Conservation (phyloP, 495 filamentous ascomycete genomes). For the Penicillium coprophilum region DNA sequence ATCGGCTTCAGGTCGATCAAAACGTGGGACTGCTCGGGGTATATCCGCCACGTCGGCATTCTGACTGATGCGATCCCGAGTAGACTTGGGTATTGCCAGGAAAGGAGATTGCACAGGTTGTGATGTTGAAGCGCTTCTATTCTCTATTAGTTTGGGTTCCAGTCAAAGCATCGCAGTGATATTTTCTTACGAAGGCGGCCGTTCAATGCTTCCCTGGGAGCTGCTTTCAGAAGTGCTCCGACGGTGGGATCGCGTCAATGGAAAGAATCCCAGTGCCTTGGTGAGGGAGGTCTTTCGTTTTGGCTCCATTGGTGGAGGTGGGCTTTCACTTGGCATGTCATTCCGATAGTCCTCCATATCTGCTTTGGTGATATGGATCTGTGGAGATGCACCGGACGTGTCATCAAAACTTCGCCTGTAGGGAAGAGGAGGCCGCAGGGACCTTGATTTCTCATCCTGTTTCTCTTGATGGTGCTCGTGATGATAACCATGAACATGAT, state of each 20-base stretch:
- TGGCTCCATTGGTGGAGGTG: conserved; percentile 17
- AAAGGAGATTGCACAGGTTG: conserved; percentile 25
- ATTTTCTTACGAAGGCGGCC: conserved; percentile 22
- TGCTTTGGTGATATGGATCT: conserved; percentile 38
- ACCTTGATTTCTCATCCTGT: conserved; percentile 13
- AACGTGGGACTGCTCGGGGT: conserved; percentile 35
- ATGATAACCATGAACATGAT: conserved; percentile 6
- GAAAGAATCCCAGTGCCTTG: conserved; percentile 16
- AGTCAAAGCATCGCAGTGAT: not conserved
- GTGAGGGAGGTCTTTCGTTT: conserved; percentile 9
- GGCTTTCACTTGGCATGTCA: conserved; percentile 21
- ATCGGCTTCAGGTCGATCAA: conserved; percentile 41
- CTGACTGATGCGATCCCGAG: conserved; percentile 30
- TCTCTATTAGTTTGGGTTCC: not conserved
- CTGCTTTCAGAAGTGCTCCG: conserved; percentile 22
- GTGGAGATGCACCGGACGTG: conserved; percentile 23
- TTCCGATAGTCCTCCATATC: conserved; percentile 27
- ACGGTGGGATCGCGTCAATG: conserved; percentile 15
- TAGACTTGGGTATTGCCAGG: conserved; percentile 28
- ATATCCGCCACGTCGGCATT: conserved; percentile 22
- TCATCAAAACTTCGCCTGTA: conserved; percentile 30
- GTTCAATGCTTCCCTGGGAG: conserved; percentile 21
- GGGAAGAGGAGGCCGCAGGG: conserved; percentile 23
- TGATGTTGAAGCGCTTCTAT: conserved; percentile 21
- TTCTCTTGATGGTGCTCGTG: conserved; percentile 8